Conservation (phyloP, 1,284 basidiomycete genomes). For the Fomitiporia mediterranea region DNA sequence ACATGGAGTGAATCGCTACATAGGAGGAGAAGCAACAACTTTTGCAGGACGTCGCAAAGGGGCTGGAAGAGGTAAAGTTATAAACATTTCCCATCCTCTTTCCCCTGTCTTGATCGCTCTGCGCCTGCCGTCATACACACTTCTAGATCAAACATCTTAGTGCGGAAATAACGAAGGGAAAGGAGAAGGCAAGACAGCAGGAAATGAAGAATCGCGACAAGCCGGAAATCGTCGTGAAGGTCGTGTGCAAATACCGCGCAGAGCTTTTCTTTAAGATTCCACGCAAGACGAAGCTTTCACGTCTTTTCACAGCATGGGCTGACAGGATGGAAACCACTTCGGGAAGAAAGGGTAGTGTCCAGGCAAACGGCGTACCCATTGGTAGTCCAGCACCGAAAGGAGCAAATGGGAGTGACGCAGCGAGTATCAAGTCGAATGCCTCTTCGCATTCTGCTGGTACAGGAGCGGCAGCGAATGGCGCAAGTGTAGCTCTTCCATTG, state of each 20-base stretch:
- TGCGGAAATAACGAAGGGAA: constrained; percentile 68
- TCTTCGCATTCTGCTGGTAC: constrained; percentile 13
- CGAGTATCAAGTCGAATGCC: constrained; percentile 25
- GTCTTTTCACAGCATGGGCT: constrained; percentile 81
- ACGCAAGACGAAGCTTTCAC: constrained; percentile 75
- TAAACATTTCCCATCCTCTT: constrained; percentile 18
- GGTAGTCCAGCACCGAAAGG: not conserved
- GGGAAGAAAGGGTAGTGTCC: constrained; percentile 25
- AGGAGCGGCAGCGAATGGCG: constrained; percentile 27
- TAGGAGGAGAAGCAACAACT: constrained; percentile 80
- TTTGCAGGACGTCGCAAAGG: constrained; percentile 72
- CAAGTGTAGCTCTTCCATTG: constrained; percentile 25
- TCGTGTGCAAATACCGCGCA: constrained; percentile 78
- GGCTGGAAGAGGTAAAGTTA: constrained; percentile 76
- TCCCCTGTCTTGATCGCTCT: constrained; percentile 3
- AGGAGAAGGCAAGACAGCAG: constrained; percentile 67
- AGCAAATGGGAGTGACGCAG: constrained; percentile 34
- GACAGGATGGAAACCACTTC: constrained; percentile 62
- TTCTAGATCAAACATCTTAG: constrained; percentile 69
- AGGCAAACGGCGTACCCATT: constrained; percentile 22
- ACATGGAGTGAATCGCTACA: not conserved
- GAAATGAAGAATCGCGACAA: constrained; percentile 72
- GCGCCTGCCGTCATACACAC: constrained; percentile 16
- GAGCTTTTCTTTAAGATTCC: constrained; percentile 87
- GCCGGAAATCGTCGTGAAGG: constrained; percentile 80